These are phyloP conservation scores for Dryas drummondii DNA, from an alignment of 306 rosid genomes.

Conservation along the genomic window DNA sequence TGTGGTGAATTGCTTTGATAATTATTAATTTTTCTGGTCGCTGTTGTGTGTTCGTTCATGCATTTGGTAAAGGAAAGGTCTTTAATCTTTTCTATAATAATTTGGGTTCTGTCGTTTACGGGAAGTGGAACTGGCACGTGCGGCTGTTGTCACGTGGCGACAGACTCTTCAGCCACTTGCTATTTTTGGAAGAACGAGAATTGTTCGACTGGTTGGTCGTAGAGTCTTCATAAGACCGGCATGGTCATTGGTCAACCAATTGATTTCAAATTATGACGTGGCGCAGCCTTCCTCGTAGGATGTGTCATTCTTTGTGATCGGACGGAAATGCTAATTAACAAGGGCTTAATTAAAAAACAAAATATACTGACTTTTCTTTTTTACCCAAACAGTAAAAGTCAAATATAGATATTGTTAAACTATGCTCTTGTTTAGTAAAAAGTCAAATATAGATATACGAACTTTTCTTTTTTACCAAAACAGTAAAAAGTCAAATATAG, in stretches of 20 bases:
- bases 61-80: neutral
- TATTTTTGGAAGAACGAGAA: slow-evolving; percentile 5
- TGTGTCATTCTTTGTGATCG: neutral
- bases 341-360: neutral
- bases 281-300: neutral
- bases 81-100: neutral
- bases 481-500: too few relatives aligned
- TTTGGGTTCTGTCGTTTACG: neutral
- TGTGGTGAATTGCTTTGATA: slow-evolving; percentile 28
- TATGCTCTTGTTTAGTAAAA: too few relatives aligned
- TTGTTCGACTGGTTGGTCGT: neutral
- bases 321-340: neutral
- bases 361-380: too few relatives aligned
- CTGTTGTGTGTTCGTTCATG: slow-evolving; percentile 12
- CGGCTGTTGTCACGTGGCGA: slow-evolving; percentile 23
- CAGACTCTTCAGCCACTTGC: neutral
- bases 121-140: neutral
- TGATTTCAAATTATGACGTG: slow-evolving; percentile 33
- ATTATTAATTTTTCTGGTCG: neutral
- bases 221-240: slow-evolving; percentile 37
- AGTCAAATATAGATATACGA: too few relatives aligned
- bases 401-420: too few relatives aligned
- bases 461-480: too few relatives aligned
- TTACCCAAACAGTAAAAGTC: too few relatives aligned
- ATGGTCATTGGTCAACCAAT: slow-evolving; percentile 52